Evolutionary conservation across 768 basidiomycete species (phyloP), one percentile per base, ranked within the genome.

Genomic region (Lentinula raphanica): DNA sequence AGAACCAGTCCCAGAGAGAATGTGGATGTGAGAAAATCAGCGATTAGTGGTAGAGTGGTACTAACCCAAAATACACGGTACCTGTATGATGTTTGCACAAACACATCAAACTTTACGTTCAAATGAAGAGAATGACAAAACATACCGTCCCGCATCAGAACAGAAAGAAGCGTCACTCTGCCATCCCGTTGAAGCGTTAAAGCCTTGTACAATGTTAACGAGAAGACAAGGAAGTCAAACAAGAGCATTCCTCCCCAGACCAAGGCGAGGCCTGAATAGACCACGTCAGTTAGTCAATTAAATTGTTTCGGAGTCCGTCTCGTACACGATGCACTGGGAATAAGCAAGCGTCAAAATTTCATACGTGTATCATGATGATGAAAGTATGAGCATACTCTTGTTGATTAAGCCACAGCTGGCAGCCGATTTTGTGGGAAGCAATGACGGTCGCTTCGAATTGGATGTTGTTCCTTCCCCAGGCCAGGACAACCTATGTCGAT

Each of bases 221-320:
- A 12, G 46, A 68, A 68, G 25, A 68, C 57, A 1, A 66, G 19
- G 12, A 58, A 31, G 40, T 68, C 67, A 19, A 68, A 66, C 19
- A 63, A 28, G 5, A 66, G 53, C 50, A 64, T 55, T 9, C 58
- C 61, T 17, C 48, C 54, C 64, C 66, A 68, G 13, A 63, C 57
- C 19, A 59, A 49, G 17, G 58, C 58, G 32, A 65, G 39, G 7
- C 32, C 62, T 60, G 49, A 6, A 19, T 25, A 28, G 36, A 50
- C 11, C 13, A 17, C 4, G 36, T 44, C 42, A 25, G 9, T 44
- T 44, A 44, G 9, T 35, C 32, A 9, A 12, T 6, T 39, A 5
- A 13, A 15, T 39, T 39, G 13, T 38, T 13, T n/a, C 4, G 21
- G 23, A 44, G 12, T 17, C 8, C 42, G 3, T n/a, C 23, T 13